A percentile compares a stretch with the other conserved stretches of the same genome.
Conservation (phyloP, 306 rosid genomes). For the Astragalus membranaceus region DNA sequence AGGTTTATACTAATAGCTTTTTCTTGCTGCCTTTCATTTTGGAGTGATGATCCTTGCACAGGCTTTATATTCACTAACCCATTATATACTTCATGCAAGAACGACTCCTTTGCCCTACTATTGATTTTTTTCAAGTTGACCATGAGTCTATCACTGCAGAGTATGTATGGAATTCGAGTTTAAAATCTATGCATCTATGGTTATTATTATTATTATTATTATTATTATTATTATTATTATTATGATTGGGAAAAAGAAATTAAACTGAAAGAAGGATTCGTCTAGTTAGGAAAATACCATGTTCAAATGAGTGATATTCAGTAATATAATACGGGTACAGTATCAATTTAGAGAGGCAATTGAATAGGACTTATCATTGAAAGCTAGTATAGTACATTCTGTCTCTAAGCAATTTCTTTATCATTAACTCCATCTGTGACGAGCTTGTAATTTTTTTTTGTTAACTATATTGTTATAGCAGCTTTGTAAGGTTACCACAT, state of each 20-base stretch:
- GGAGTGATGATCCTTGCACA: neutral
- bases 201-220: neutral
- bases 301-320: neutral
- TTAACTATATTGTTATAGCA: neutral
- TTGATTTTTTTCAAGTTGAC: neutral
- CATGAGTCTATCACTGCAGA: neutral
- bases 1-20: slow-evolving; percentile 50
- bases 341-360: neutral
- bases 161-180: neutral
- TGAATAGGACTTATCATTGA: neutral
- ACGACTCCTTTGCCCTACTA: neutral
- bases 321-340: neutral
- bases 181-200: neutral
- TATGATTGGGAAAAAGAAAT: neutral
- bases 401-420: neutral
- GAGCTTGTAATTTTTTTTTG: neutral
- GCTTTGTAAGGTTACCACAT: neutral
- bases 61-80: slow-evolving; percentile 1
- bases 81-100: neutral
- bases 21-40: slow-evolving; percentile 1
- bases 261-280: neutral
- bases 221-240: neutral
- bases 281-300: neutral
- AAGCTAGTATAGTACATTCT: neutral
- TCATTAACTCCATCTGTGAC: neutral